Percentiles rank a stretch among this genome's conserved stretches.
Evolutionary conservation across 768 basidiomycete species (phyloP).

Genomic region (Boletus eberwhitei): DNA sequence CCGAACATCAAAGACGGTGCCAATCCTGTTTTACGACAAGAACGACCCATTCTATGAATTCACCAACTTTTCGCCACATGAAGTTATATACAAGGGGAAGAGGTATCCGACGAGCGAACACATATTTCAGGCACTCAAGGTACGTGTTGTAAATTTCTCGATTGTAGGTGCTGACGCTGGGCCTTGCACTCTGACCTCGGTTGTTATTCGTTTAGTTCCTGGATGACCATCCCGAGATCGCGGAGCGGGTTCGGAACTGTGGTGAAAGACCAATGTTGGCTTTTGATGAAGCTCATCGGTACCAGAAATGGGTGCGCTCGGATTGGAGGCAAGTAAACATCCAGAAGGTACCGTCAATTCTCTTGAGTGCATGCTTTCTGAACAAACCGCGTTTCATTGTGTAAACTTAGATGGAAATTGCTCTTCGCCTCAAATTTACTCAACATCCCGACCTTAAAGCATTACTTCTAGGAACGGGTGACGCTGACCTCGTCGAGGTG

Average conservation of each 20-base stretch:
- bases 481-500: constrained; percentile 69
- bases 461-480: constrained; percentile 61
- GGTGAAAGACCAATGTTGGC: constrained; percentile 61
- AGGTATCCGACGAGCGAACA: constrained; percentile 75
- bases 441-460: constrained; percentile 60
- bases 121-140: constrained; percentile 74
- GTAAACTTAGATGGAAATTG: constrained; percentile 56
- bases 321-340: constrained; percentile 73
- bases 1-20: constrained; percentile 26
- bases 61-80: constrained; percentile 70
- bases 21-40: constrained; percentile 63
- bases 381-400: not conserved
- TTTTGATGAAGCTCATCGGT: constrained; percentile 64
- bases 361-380: not conserved
- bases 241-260: constrained; percentile 65
- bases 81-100: constrained; percentile 58
- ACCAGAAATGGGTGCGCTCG: constrained; percentile 55
- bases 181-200: not conserved
- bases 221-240: constrained; percentile 54
- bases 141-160: constrained; percentile 17
- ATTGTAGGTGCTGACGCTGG: not conserved
- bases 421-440: constrained; percentile 64
- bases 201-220: constrained; percentile 45
- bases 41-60: constrained; percentile 64
- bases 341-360: constrained; percentile 43